Conservation (phyloP, 2,329 filamentous ascomycete species). For the Xylariaceae sp. region DNA sequence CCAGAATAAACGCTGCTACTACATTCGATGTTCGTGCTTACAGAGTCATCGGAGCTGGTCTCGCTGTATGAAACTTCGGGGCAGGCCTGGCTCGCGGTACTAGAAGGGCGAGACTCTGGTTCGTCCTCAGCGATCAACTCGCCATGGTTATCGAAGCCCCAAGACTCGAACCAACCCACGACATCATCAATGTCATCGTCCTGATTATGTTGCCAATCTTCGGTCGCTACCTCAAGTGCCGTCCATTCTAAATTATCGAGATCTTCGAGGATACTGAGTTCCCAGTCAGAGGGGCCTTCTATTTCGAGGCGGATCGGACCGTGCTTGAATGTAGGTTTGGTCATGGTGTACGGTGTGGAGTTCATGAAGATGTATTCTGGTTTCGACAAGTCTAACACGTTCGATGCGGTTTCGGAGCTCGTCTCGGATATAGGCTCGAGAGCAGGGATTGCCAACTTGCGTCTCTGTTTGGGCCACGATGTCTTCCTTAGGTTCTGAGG, state of each 20-base stretch:
- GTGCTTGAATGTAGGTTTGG: conserved; percentile 1
- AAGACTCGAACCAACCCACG: conserved; percentile 7
- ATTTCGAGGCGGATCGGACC: conserved; percentile 4
- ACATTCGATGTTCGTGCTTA: not conserved
- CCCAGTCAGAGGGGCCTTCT: not conserved
- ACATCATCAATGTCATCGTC: conserved; percentile 3
- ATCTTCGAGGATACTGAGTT: not conserved
- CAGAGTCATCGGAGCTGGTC: conserved; percentile 6
- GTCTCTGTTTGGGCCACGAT: not conserved
- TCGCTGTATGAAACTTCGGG: conserved; percentile 8
- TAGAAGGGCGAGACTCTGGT: not conserved
- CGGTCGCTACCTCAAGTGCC: not conserved
- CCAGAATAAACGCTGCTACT: too few relatives aligned
- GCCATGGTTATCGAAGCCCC: conserved; percentile 1
- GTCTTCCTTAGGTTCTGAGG: not conserved
- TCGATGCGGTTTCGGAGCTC: not conserved
- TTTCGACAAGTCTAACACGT: not conserved
- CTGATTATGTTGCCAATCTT: conserved; percentile 1
- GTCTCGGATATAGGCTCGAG: conserved; percentile 8
- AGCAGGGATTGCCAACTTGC: not conserved
- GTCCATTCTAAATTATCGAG: not conserved
- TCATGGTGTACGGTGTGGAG: not conserved
- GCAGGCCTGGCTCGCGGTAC: conserved; percentile 1
- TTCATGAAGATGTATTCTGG: not conserved
- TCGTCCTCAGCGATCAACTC: not conserved